Base-by-base conservation (phyloP, 73 alveolate species). In the Paramecium bursaria region DNA sequence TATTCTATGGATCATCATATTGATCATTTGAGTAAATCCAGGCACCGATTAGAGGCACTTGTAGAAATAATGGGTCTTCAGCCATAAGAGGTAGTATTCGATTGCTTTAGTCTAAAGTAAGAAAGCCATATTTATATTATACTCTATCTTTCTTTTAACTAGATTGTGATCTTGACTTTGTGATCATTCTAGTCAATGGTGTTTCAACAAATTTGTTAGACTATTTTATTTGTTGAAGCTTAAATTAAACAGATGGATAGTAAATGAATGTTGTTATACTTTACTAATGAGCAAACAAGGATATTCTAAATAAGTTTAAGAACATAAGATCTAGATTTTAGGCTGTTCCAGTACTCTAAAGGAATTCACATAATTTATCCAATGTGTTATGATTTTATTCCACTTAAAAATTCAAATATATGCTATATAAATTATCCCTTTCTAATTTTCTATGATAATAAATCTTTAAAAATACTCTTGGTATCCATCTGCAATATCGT, bases 191-290 rank as follows among this genome's bases (percentile, higher is more conserved):
- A 39, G 82, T 67, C 1, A 67, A 15, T 2, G 82, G 60, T 31
- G 82, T 67, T 67, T 67, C 82, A 0, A 67, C 82, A 67, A 67
- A 67, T 67, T 67, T 67, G 7, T 67, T 67, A 7, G 82, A 39
- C 15, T 67, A 57, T 19, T 57, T 31, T 9, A 67, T 67, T 67
- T 67, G 60, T 39, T 67, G 44, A 14, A 67, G 7, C 22, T 47
- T n/a, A 67, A 39, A 67, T 31, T 31, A 25, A 6, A 67, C 4
- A 0, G 82, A 67, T 67, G 82, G 82, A 39, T 67, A 67, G 21
- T 67, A 14, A 4, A 67, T 7, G 0, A 67, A 67, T 2, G 60
- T 67, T 31, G 82, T 67, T 3, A 67, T 33, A 42, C 21, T 67
- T 9, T 13, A 35, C 21, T 67, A 39, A 11, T 31, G 27, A 4